Evolutionary conservation across 495 filamentous ascomycete genomes (phyloP), one percentile per base, ranked within the genome.

Genomic region (Penicillium argentinense): DNA sequence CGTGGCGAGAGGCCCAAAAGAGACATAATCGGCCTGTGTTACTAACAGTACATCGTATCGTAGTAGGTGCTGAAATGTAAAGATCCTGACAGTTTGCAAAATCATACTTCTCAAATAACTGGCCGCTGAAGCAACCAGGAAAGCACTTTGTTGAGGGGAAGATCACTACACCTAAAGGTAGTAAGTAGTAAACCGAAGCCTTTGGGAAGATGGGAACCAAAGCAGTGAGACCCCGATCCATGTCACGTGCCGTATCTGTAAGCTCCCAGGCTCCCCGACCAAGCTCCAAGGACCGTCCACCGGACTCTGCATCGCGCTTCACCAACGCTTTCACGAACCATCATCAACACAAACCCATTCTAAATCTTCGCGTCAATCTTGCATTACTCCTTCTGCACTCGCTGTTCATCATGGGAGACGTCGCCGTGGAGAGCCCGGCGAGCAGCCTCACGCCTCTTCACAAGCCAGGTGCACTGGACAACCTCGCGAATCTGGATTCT

Each of bases 401-500:
- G 9, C 5, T 7, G 9, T 54, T 45, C 56, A 82, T 54, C 57
- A 91, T 95, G 90, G 90, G 80, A 63, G 89, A 93, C 72, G 81
- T 89, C 56, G 76, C 82, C 59, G 83, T 95, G 56, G 88, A 95
- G 70, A 91, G 79, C 68, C 82, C 87, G 53, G 75, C 79, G 64
- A 87, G 83, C 77, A 77, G 69, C 59, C 71, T 85, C 59, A 79
- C 82, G 62, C 82, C 86, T 57, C 84, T 87, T 66, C 86, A 84
- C 73, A 92, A 88, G 74, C 79, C 81, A 58, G 72, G 79, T 60
- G 84, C 84, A n/a, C 87, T 93, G 45, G 75, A 78, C 42, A 83
- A 82, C 53, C 90, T 97, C 60, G 85, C 88, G 27, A 96, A 89
- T 70, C 83, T 96, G 68, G 92, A 96, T 64, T 83, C 82, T 32